phyloP scores from a whole-genome alignment of 371 early-diverging fungal genomes.

The Quaeritorhiza haematococci region DNA sequence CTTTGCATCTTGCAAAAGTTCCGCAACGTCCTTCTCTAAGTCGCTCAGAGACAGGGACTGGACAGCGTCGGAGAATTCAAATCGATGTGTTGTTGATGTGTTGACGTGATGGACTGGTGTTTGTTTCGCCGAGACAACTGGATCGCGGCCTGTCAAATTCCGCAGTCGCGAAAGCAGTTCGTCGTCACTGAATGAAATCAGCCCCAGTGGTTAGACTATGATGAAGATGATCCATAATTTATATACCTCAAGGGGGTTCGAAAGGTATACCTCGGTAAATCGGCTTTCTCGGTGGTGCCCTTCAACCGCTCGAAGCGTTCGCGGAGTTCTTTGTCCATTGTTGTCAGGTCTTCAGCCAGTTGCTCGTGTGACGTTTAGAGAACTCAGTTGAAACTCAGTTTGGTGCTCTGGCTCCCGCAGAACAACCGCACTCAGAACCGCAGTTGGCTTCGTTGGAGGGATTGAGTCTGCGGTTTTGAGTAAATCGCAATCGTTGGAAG shows the following conservation, averaged over 20 bases:
- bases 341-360: too few species aligned
- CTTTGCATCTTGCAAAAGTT: neutral
- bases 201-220: too few species aligned
- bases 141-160: constrained; percentile 11
- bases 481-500: too few species aligned
- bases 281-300: neutral
- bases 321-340: constrained; percentile 11
- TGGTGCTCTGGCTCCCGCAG: too few species aligned
- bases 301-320: constrained; percentile 17
- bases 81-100: neutral
- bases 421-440: too few species aligned
- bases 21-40: constrained; percentile 9
- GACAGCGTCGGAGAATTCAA: too few species aligned
- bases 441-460: too few species aligned
- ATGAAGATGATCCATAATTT: too few species aligned
- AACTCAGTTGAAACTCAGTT: too few species aligned
- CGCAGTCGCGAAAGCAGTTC: constrained; percentile 12
- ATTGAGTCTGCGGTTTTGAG: too few species aligned
- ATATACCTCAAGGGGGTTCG: neutral
- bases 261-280: constrained; percentile 3
- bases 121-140: neutral
- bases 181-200: constrained; percentile 17
- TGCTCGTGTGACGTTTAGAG: too few species aligned
- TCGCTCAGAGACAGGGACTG: too few species aligned
- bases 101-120: neutral